Evolutionary conservation across 306 rosid species (phyloP).

Genomic region (Fragaria ananassa): DNA sequence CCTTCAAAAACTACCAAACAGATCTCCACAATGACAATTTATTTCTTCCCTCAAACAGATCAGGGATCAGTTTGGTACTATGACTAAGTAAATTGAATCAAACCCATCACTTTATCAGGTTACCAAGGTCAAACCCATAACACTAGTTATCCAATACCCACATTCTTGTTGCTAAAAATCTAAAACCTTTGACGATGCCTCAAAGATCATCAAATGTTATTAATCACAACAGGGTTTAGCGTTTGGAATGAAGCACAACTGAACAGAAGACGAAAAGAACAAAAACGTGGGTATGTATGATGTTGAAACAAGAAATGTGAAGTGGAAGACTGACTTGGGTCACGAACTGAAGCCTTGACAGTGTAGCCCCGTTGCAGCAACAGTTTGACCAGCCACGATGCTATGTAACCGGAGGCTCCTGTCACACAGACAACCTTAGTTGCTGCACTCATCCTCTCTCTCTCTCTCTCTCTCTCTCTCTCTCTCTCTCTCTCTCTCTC

Average conservation of each 20-base stretch:
- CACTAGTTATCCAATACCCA: background rate
- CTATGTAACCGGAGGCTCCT: conserved; percentile 27
- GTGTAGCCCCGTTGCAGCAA: conserved; percentile 18
- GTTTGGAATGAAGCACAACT: no score
- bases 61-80: background rate
- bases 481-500: no score
- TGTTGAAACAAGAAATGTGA: background rate
- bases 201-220: no score
- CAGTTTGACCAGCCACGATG: conserved; percentile 25
- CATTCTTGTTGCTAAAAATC: background rate
- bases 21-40: background rate
- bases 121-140: background rate
- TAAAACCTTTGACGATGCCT: background rate
- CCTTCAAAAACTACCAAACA: background rate
- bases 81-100: background rate
- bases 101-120: background rate
- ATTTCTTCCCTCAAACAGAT: background rate
- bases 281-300: no score
- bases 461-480: no score
- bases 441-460: background rate
- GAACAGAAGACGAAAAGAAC: no score
- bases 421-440: conserved; percentile 16
- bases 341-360: conserved; percentile 11
- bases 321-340: background rate
- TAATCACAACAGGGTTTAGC: no score